phyloP scores from a whole-genome alignment of 2,329 filamentous ascomycete genomes.

The Talaromyces sp. region DNA sequence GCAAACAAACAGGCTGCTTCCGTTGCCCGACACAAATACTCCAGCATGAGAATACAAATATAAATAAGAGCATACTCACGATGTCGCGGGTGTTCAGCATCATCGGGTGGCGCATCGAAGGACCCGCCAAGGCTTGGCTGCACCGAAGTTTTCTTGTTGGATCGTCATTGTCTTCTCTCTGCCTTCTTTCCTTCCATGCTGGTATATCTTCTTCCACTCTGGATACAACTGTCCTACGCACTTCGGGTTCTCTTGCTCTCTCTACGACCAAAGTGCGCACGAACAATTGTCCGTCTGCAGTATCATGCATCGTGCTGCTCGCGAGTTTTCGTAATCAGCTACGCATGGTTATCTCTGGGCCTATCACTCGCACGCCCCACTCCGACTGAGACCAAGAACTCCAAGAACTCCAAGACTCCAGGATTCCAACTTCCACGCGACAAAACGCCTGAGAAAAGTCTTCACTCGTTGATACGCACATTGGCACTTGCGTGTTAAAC shows the following conservation, averaged over 20 bases:
- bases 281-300: background rate
- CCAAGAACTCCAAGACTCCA: constrained; percentile 6
- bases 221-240: too few relatives aligned
- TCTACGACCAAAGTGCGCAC: too few relatives aligned
- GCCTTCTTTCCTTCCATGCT: background rate
- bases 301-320: background rate
- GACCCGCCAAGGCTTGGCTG: constrained; percentile 3
- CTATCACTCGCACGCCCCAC: background rate
- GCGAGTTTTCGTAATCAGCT: background rate
- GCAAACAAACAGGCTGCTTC: background rate
- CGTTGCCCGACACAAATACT: background rate
- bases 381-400: constrained; percentile 7
- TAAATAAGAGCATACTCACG: background rate
- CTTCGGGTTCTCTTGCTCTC: too few relatives aligned
- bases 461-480: background rate
- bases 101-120: background rate
- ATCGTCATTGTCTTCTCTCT: background rate
- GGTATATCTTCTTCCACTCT: background rate
- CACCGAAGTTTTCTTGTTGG: background rate
- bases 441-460: background rate
- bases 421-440: background rate
- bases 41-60: background rate
- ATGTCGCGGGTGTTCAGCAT: background rate
- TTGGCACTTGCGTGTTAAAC: background rate
- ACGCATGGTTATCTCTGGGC: background rate